A percentile compares a stretch with the other conserved stretches of the same genome.
phyloP scores from a whole-genome alignment of 768 basidiomycete species.

The Boletus bicolor region DNA sequence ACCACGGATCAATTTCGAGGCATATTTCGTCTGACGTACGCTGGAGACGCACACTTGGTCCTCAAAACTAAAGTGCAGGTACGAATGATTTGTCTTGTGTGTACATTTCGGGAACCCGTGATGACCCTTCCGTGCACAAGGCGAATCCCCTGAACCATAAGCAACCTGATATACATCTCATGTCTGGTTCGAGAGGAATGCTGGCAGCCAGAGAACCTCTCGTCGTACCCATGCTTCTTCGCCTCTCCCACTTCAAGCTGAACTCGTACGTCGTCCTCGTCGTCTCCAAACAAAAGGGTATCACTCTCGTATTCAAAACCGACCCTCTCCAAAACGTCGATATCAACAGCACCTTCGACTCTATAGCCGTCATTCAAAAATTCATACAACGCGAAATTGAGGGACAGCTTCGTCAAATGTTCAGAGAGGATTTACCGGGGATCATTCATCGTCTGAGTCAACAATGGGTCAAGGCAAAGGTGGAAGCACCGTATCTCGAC shows the following conservation, averaged over 20 bases:
- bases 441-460: constrained; percentile 96
- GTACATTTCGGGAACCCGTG: neutral
- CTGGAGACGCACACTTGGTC: constrained; percentile 87
- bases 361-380: constrained; percentile 95
- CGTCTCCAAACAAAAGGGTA: constrained; percentile 95
- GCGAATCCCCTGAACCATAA: constrained; percentile 95
- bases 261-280: constrained; percentile 96
- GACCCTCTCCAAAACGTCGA: constrained; percentile 98
- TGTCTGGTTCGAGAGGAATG: constrained; percentile 82
- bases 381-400: constrained; percentile 98
- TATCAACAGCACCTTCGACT: constrained; percentile 97
- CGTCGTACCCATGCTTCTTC: constrained; percentile 96
- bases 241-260: constrained; percentile 91
- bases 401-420: constrained; percentile 96
- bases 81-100: constrained; percentile 15
- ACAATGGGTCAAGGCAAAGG: constrained; percentile 92
- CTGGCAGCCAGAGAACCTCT: constrained; percentile 93
- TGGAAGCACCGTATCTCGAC: constrained; percentile 83
- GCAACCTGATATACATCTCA: constrained; percentile 83
- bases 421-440: constrained; percentile 91
- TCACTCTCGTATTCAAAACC: constrained; percentile 99
- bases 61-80: constrained; percentile 93
- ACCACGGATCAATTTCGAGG: constrained; percentile 95
- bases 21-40: constrained; percentile 92
- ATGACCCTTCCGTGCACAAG: constrained; percentile 36